These are phyloP conservation scores for Colletotrichum orchidophilum DNA, from an alignment of 2,329 filamentous ascomycete genomes.

Conservation along the genomic window DNA sequence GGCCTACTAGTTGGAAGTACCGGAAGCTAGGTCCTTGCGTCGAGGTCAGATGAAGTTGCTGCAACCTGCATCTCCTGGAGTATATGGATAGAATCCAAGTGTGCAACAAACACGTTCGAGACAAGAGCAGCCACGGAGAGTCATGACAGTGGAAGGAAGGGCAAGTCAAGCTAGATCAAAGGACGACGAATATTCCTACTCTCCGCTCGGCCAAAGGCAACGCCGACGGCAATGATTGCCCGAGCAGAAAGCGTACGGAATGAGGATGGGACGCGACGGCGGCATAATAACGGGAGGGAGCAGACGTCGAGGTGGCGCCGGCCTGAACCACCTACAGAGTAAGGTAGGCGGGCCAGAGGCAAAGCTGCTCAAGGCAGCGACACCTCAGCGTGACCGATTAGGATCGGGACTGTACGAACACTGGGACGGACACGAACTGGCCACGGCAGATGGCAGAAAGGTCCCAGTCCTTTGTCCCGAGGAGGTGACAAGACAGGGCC, in stretches of 20 bases:
- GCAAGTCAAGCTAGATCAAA: background rate
- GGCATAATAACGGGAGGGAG: background rate
- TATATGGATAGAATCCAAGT: conserved; percentile 17
- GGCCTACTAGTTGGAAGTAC: conserved; percentile 3
- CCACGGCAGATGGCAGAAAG: conserved; percentile 16
- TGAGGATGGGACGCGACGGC: background rate
- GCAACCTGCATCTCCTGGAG: background rate
- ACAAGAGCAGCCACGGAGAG: background rate
- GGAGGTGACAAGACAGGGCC: conserved; percentile 24
- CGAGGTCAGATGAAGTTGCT: conserved; percentile 30
- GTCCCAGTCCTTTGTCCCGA: conserved; percentile 25
- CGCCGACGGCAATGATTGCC: background rate
- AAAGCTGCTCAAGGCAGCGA: background rate
- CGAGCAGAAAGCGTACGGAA: background rate
- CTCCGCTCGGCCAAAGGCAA: too few relatives aligned
- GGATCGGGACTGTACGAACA: background rate
- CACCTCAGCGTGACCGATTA: background rate
- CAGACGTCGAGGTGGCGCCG: background rate
- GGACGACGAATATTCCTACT: too few relatives aligned
- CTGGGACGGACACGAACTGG: background rate
- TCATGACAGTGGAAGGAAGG: background rate
- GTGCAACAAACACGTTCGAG: conserved; percentile 9
- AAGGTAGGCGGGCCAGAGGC: background rate
- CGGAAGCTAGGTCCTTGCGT: conserved; percentile 19
- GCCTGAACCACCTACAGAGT: background rate